phyloP scores from a whole-genome alignment of 2,329 filamentous ascomycete species.

The Trichoderma aggressivum region DNA sequence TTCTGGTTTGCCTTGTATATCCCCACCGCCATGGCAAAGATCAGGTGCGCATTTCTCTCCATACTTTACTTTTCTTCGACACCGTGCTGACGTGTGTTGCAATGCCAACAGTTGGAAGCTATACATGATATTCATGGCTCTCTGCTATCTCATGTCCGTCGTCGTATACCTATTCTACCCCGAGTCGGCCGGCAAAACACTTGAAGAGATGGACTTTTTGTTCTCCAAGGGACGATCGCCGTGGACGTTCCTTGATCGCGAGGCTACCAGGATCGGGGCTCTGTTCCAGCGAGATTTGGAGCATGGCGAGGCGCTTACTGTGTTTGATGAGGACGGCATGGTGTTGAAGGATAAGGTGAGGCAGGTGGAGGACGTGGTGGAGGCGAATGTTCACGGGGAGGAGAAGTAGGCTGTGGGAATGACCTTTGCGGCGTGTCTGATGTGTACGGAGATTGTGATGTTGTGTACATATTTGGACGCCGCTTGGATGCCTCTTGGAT shows the following conservation, averaged over 20 bases:
- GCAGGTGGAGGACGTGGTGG: conserved; percentile 2
- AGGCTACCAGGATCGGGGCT: conserved; percentile 15
- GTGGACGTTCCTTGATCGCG: conserved; percentile 11
- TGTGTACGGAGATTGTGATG: background rate
- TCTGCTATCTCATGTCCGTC: conserved; percentile 20
- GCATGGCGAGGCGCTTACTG: conserved; percentile 15
- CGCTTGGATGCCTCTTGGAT: no score
- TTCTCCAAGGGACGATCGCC: conserved; percentile 4
- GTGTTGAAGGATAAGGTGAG: conserved; percentile 7
- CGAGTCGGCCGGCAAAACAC: conserved; percentile 15
- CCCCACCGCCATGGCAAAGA: conserved; percentile 19
- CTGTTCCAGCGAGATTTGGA: conserved; percentile 9
- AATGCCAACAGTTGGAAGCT: conserved; percentile 4
- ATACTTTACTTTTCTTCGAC: no score
- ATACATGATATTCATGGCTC: conserved; percentile 20
- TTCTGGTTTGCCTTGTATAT: conserved; percentile 21
- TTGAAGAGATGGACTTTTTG: conserved; percentile 19
- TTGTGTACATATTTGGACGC: no score
- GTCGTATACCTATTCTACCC: conserved; percentile 20
- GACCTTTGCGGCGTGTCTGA: background rate
- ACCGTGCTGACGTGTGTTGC: background rate
- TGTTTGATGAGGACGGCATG: conserved; percentile 13
- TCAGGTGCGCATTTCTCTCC: background rate
- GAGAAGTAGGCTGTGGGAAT: background rate
- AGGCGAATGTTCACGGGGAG: background rate